Conservation (phyloP, 805 yeast species). For the Metschnikowia amazonensis region DNA sequence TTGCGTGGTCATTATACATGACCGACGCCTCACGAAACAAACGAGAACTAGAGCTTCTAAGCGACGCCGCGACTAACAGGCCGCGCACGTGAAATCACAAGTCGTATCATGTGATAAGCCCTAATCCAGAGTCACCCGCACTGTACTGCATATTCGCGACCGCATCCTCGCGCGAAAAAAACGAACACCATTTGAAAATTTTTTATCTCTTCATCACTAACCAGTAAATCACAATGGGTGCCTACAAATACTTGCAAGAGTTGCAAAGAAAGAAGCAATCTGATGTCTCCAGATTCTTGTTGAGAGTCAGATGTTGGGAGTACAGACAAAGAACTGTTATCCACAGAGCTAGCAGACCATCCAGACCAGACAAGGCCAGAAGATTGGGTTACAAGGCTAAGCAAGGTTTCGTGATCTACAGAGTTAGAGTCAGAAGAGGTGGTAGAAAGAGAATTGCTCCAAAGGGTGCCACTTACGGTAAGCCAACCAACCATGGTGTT, state of each 20-base stretch:
- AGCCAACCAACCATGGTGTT: slow-evolving; percentile 99
- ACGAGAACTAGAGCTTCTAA: neutral
- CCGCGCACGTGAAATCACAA: neutral
- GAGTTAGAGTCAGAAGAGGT: slow-evolving; percentile 99
- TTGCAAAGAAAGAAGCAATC: slow-evolving; percentile 99
- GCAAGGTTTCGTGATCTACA: slow-evolving; percentile 98
- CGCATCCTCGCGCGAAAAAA: slow-evolving; percentile 4
- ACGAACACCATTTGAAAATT: neutral
- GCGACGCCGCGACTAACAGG: neutral
- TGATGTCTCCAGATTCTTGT: slow-evolving; percentile 97
- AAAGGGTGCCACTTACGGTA: slow-evolving; percentile 99
- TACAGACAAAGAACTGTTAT: slow-evolving; percentile 98
- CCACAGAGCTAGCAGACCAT: slow-evolving; percentile 98
- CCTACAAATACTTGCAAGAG: slow-evolving; percentile 99
- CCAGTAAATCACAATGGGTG: slow-evolving; percentile 71
- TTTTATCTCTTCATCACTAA: slow-evolving; percentile 1
- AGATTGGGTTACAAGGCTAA: slow-evolving; percentile 99
- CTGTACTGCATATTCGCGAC: neutral
- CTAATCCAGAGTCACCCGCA: slow-evolving; percentile 1
- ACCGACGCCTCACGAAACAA: neutral
- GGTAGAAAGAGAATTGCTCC: slow-evolving; percentile 99
- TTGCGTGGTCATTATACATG: neutral
- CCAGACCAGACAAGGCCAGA: slow-evolving; percentile 99
- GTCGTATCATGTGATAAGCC: slow-evolving; percentile 2
- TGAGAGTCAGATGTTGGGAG: slow-evolving; percentile 99